Conservation (phyloP, 176 grass and related monocot genomes). For the Musa troglodytarum region DNA sequence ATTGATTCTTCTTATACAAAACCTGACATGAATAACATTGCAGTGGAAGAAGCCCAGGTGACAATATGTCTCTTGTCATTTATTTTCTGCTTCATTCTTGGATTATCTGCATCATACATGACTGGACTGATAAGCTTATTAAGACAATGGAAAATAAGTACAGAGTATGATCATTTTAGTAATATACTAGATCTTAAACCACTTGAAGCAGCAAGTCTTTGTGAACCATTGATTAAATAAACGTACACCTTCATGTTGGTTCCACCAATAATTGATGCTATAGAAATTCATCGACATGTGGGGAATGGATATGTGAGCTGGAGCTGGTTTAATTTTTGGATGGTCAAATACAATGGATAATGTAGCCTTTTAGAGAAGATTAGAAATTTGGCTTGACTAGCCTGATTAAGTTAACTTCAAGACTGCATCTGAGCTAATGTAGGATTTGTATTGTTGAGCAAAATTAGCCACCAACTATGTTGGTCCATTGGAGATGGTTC, state of each 20-base stretch:
- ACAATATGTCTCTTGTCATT: background rate
- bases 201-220: background rate
- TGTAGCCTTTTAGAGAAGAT: background rate
- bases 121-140: background rate
- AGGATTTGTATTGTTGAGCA: background rate
- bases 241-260: background rate
- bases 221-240: background rate
- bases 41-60: constrained; percentile 11
- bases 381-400: background rate
- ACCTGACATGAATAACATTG: constrained; percentile 15
- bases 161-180: background rate
- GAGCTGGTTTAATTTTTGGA: background rate
- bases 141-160: background rate
- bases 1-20: constrained; percentile 7
- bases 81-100: background rate
- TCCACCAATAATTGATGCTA: no score
- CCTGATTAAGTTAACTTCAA: background rate
- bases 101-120: background rate
- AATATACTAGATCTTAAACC: background rate
- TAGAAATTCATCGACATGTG: no score
- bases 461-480: no score
- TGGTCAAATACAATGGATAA: background rate
- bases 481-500: no score
- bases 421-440: background rate
- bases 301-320: background rate